These are phyloP conservation scores for Cyberlindnera meyerae DNA, from an alignment of 805 yeast genomes.

Conservation along the genomic window DNA sequence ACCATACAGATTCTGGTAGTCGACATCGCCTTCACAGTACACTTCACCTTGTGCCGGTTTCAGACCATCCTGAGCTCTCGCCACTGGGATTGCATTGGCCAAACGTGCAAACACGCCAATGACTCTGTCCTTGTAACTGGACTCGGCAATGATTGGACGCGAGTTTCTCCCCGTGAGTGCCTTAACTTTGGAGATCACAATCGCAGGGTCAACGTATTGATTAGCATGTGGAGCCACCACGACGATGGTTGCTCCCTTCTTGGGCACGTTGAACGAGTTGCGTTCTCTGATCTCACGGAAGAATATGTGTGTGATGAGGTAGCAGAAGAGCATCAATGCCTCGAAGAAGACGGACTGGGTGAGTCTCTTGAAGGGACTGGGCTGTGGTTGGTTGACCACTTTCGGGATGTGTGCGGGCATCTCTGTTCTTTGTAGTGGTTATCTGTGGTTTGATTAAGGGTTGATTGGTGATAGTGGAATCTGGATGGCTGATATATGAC, in stretches of 20 bases:
- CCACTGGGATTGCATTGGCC: conserved; percentile 82
- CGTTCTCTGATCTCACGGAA: conserved; percentile 71
- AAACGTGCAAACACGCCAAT: conserved; percentile 73
- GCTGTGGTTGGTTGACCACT: conserved; percentile 1
- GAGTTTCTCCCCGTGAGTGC: conserved; percentile 58
- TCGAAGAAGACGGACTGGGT: conserved; percentile 18
- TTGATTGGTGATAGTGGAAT: background rate
- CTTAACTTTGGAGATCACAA: conserved; percentile 74
- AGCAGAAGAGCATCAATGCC: conserved; percentile 18
- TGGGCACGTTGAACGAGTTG: conserved; percentile 62
- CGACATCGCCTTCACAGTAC: conserved; percentile 43
- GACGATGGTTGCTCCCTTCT: conserved; percentile 62
- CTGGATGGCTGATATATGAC: background rate
- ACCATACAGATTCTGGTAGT: conserved; percentile 54
- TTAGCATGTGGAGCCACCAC: conserved; percentile 85
- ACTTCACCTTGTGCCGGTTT: conserved; percentile 64
- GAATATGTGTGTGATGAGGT: conserved; percentile 35
- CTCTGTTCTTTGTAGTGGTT: background rate
- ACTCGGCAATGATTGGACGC: conserved; percentile 79
- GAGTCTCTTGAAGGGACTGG: background rate
- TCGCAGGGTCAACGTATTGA: conserved; percentile 78
- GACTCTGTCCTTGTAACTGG: conserved; percentile 54
- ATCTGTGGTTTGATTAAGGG: background rate
- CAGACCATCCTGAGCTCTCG: conserved; percentile 84
- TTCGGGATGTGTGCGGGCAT: conserved; percentile 14